These are phyloP conservation scores for Myriosclerotinia duriaeana DNA, from an alignment of 2,329 filamentous ascomycete genomes.

Conservation along the genomic window DNA sequence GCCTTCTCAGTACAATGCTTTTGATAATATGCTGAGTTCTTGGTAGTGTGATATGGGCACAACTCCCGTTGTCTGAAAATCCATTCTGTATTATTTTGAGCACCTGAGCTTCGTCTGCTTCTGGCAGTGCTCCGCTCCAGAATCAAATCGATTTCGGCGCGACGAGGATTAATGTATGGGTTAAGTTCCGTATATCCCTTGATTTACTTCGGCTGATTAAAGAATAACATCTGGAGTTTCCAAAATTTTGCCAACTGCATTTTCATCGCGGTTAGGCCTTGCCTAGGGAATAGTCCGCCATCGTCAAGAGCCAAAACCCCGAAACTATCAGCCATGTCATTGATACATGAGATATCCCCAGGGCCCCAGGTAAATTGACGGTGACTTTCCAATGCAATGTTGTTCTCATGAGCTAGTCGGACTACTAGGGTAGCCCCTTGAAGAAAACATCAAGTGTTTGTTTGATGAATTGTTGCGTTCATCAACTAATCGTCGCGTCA, in stretches of 20 bases:
- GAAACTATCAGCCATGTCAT: not conserved
- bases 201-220: not conserved
- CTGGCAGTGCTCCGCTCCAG: too few species aligned
- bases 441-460: not conserved
- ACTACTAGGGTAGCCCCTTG: too few species aligned
- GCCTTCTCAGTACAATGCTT: not conserved
- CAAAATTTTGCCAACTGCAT: not conserved
- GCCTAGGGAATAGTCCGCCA: too few species aligned
- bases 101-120: not conserved
- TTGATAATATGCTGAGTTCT: not conserved
- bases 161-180: too few species aligned
- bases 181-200: too few species aligned
- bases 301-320: not conserved
- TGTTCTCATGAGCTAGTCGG: not conserved
- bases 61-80: not conserved
- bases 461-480: not conserved
- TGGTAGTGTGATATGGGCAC: not conserved
- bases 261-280: not conserved
- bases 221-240: conserved; percentile 9
- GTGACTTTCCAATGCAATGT: not conserved
- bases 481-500: not conserved
- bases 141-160: not conserved
- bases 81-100: not conserved
- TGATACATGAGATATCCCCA: not conserved
- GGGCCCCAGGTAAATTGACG: not conserved